A percentile compares a stretch with the other conserved stretches of the same genome.
Evolutionary conservation across 495 filamentous ascomycete species (phyloP).

Genomic region (Trichoderma erinaceum): DNA sequence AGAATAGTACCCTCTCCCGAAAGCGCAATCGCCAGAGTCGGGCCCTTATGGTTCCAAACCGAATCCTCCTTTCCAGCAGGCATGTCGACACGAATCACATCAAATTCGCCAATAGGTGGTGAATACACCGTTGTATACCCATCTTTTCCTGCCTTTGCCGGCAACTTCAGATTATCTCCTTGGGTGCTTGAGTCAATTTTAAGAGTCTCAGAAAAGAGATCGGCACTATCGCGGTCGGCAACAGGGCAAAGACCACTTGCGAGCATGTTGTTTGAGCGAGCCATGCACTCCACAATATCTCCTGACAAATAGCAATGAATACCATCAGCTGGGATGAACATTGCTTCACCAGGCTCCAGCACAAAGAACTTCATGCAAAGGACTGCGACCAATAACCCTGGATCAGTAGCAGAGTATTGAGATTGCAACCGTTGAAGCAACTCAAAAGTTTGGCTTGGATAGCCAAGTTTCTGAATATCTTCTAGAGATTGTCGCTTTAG

Average conservation of each 20-base stretch:
- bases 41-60: slow-evolving; percentile 52
- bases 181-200: slow-evolving; percentile 20
- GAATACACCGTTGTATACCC: not conserved
- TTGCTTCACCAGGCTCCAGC: slow-evolving; percentile 81
- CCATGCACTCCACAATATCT: slow-evolving; percentile 99
- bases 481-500: slow-evolving; percentile 27
- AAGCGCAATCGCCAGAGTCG: slow-evolving; percentile 59
- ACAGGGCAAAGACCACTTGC: slow-evolving; percentile 69
- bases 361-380: slow-evolving; percentile 70
- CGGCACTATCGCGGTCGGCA: slow-evolving; percentile 54
- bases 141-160: not conserved
- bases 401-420: slow-evolving; percentile 56
- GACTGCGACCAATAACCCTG: slow-evolving; percentile 58
- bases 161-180: not conserved
- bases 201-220: slow-evolving; percentile 54
- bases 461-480: slow-evolving; percentile 40
- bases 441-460: slow-evolving; percentile 52
- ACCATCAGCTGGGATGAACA: slow-evolving; percentile 93
- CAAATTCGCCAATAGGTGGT: not conserved
- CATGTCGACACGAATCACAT: slow-evolving; percentile 42
- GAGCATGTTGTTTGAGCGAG: slow-evolving; percentile 86
- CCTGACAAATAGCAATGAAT: slow-evolving; percentile 95
- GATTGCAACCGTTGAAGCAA: slow-evolving; percentile 58
- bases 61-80: slow-evolving; percentile 51
- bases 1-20: slow-evolving; percentile 55